These are phyloP conservation scores for Erysimum cheiranthoides DNA, from an alignment of 345 rosid genomes.

Conservation along the genomic window DNA sequence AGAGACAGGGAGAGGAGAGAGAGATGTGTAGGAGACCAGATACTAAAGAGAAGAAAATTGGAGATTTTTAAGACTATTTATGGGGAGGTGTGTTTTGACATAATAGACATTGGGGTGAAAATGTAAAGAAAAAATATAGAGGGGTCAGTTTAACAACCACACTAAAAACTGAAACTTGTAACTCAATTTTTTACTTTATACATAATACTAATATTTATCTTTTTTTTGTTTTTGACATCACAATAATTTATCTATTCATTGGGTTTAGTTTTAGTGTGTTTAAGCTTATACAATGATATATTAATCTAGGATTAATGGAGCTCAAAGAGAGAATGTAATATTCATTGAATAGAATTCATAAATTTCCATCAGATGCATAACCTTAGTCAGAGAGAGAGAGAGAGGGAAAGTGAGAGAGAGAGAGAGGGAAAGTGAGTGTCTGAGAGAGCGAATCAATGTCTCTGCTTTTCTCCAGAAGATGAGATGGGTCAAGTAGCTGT, in stretches of 20 bases:
- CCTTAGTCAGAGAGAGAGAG: too few species aligned
- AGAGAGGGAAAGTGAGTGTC: constrained; percentile 20
- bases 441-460: constrained; percentile 35
- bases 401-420: constrained; percentile 16
- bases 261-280: neutral
- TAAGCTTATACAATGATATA: neutral
- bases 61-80: constrained; percentile 50
- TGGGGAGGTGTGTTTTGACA: constrained; percentile 33
- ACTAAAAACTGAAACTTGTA: constrained; percentile 18
- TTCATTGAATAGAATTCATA: too few species aligned
- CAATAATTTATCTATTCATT: neutral
- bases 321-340: too few species aligned
- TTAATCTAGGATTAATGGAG: too few species aligned
- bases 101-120: constrained; percentile 17
- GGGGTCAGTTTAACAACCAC: constrained; percentile 36
- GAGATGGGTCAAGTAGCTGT: constrained; percentile 4
- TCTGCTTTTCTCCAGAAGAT: constrained; percentile 58
- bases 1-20: constrained; percentile 23
- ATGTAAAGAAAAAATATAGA: constrained; percentile 22
- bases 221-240: too few species aligned
- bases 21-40: constrained; percentile 37
- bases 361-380: too few species aligned
- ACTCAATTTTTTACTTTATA: neutral
- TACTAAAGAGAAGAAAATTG: constrained; percentile 26
- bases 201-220: too few species aligned